Conservation (phyloP, 345 rosid genomes). For the Gossypium mustelinum region DNA sequence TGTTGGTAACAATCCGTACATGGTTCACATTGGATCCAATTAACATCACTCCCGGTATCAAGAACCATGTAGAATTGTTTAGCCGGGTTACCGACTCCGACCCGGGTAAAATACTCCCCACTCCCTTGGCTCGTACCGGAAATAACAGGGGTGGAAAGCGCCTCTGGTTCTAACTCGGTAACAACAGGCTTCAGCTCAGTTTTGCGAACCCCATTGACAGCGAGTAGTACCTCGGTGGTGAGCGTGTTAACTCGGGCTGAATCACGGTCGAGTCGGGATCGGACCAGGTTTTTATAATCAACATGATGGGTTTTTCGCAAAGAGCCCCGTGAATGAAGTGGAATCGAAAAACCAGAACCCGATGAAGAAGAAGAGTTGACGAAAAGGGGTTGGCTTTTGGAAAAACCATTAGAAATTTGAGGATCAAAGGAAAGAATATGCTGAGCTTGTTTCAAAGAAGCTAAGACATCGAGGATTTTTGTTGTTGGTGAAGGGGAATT, state of each 20-base stretch:
- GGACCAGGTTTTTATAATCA: constrained; percentile 50
- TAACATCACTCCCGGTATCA: constrained; percentile 83
- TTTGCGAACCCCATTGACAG: constrained; percentile 39
- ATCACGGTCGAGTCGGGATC: constrained; percentile 71
- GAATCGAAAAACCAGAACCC: constrained; percentile 34
- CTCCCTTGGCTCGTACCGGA: constrained; percentile 77
- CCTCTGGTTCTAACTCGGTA: constrained; percentile 41
- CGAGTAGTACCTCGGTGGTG: constrained; percentile 36
- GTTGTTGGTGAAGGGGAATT: constrained; percentile 16
- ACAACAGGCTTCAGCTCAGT: constrained; percentile 49
- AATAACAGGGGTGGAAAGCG: constrained; percentile 53
- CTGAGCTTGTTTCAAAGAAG: constrained; percentile 48
- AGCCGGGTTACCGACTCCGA: constrained; percentile 76
- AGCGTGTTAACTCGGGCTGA: constrained; percentile 56
- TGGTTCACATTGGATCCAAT: constrained; percentile 85
- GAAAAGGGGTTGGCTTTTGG: not conserved
- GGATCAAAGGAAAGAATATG: constrained; percentile 43
- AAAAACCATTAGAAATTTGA: not conserved
- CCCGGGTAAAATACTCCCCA: constrained; percentile 88
- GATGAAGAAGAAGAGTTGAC: constrained; percentile 23
- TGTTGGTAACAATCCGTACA: constrained; percentile 82
- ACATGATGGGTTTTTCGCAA: constrained; percentile 40
- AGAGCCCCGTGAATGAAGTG: constrained; percentile 57
- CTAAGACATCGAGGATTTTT: constrained; percentile 42
- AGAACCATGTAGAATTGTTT: constrained; percentile 58